phyloP scores from a whole-genome alignment of 2,329 filamentous ascomycete species.

The Monilinia vaccinii-corymbosi region DNA sequence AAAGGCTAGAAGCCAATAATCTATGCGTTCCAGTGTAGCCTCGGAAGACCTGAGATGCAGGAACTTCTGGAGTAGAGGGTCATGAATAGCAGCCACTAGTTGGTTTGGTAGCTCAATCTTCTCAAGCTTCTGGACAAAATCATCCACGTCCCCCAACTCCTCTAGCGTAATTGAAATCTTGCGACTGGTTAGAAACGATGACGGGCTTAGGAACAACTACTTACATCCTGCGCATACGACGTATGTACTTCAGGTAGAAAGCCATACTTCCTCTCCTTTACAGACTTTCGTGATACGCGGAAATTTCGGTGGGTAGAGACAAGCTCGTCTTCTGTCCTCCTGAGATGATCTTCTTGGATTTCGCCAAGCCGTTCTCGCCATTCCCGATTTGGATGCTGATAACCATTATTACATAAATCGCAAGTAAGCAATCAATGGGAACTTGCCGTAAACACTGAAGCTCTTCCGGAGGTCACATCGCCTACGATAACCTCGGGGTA shows the following conservation, averaged over 20 bases:
- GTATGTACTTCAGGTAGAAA: slow-evolving; percentile 64
- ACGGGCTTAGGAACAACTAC: not conserved
- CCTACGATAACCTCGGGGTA: slow-evolving; percentile 82
- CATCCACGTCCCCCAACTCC: slow-evolving; percentile 63
- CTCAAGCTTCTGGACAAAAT: slow-evolving; percentile 65
- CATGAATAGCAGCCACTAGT: slow-evolving; percentile 64
- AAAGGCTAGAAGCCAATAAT: slow-evolving; percentile 49
- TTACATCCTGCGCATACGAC: slow-evolving; percentile 58
- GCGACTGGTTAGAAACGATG: not conserved
- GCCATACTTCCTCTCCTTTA: slow-evolving; percentile 37
- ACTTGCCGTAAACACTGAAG: slow-evolving; percentile 50
- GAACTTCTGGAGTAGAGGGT: slow-evolving; percentile 72
- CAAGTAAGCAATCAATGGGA: not conserved
- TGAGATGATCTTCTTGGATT: slow-evolving; percentile 51
- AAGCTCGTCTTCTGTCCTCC: slow-evolving; percentile 37
- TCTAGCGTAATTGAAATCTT: slow-evolving; percentile 60
- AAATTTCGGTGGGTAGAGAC: slow-evolving; percentile 45
- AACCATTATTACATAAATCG: slow-evolving; percentile 8
- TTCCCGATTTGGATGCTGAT: slow-evolving; percentile 59
- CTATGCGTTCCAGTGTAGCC: slow-evolving; percentile 42
- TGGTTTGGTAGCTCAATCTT: slow-evolving; percentile 76
- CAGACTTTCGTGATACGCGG: slow-evolving; percentile 48
- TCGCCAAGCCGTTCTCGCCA: slow-evolving; percentile 62
- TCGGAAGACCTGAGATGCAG: slow-evolving; percentile 53
- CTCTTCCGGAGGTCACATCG: slow-evolving; percentile 51